phyloP scores from a whole-genome alignment of 164 flowering plant genomes.

The Akebia trifoliata region DNA sequence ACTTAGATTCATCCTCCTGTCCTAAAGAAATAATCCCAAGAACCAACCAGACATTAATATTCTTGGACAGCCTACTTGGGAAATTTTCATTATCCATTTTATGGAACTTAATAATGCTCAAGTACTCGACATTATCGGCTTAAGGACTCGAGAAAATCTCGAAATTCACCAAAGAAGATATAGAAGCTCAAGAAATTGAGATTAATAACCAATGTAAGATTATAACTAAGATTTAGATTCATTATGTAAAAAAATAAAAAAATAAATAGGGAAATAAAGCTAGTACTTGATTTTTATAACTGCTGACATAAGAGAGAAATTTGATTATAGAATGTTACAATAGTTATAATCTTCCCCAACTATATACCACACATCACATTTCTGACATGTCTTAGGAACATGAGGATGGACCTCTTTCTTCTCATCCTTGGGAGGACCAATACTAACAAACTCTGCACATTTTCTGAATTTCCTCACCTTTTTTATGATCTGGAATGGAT shows the following conservation, averaged over 20 bases:
- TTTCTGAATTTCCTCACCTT: slow-evolving; percentile 46
- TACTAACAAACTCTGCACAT: slow-evolving; percentile 35
- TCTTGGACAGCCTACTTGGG: no score
- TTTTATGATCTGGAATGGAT: slow-evolving; percentile 43
- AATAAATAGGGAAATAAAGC: not conserved
- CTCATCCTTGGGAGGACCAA: slow-evolving; percentile 43
- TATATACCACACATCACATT: slow-evolving; percentile 51
- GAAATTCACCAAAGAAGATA: not conserved
- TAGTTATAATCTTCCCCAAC: slow-evolving; percentile 28
- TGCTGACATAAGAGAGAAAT: not conserved
- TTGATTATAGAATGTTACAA: slow-evolving; percentile 38
- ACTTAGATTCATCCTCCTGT: not conserved
- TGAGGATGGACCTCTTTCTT: slow-evolving; percentile 27
- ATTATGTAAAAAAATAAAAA: not conserved
- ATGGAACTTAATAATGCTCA: no score
- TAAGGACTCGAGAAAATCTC: no score
- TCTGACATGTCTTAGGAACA: slow-evolving; percentile 38
- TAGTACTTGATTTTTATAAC: not conserved
- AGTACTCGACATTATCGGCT: no score
- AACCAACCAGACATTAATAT: not conserved
- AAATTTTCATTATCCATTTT: no score
- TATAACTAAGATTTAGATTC: no score
- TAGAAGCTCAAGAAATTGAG: not conserved
- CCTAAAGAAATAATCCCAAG: not conserved
- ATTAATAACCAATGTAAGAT: no score